Evolutionary conservation across 2,329 filamentous ascomycete genomes (phyloP).

Genomic region (Phialophora macrospora): DNA sequence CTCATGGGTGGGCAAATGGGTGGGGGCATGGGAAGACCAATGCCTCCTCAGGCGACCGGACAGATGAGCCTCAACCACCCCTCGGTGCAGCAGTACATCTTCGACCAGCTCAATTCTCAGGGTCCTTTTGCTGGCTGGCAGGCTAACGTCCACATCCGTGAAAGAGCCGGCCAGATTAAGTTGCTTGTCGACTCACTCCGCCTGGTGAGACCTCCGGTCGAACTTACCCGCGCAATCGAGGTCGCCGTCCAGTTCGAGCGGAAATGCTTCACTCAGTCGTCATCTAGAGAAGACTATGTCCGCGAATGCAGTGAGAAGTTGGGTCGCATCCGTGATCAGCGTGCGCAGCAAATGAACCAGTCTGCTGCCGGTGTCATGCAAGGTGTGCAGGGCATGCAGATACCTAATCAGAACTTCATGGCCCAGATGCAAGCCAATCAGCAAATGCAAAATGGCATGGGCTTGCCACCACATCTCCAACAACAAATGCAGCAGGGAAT

Average conservation of each 20-base stretch:
- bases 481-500: constrained; percentile 53
- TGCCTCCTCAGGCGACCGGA: constrained; percentile 30
- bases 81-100: constrained; percentile 44
- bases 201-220: constrained; percentile 51
- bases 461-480: constrained; percentile 56
- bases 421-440: constrained; percentile 39
- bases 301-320: constrained; percentile 52
- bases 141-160: constrained; percentile 47
- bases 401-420: constrained; percentile 47
- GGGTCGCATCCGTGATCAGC: constrained; percentile 51
- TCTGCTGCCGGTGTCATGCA: constrained; percentile 41
- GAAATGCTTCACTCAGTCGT: constrained; percentile 49
- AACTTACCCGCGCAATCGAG: constrained; percentile 46
- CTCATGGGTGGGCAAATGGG: constrained; percentile 28
- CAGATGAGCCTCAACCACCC: constrained; percentile 34
- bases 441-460: constrained; percentile 43
- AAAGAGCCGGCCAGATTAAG: constrained; percentile 50
- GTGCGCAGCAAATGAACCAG: constrained; percentile 47
- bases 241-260: constrained; percentile 53
- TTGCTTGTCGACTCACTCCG: constrained; percentile 55
- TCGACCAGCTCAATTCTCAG: constrained; percentile 48
- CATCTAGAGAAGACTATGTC: constrained; percentile 49
- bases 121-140: constrained; percentile 54
- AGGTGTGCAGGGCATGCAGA: constrained; percentile 46
- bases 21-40: constrained; percentile 27